phyloP scores from a whole-genome alignment of 345 rosid species.

The Eutrema heterophyllum region DNA sequence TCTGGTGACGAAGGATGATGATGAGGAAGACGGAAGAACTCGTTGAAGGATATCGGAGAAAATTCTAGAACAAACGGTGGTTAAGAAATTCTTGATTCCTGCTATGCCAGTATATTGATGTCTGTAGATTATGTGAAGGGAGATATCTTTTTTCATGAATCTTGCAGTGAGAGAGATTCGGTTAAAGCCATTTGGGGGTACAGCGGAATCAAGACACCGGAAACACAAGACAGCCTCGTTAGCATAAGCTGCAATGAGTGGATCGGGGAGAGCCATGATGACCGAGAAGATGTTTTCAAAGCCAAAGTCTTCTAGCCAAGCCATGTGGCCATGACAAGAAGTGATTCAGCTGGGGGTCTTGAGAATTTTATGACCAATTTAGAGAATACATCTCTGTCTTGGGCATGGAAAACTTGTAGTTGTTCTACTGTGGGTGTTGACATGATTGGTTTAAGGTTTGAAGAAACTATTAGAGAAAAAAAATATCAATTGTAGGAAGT shows the following conservation, averaged over 20 bases:
- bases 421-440: constrained; percentile 16
- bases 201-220: neutral
- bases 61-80: constrained; percentile 29
- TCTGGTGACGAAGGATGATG: neutral
- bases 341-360: constrained; percentile 32
- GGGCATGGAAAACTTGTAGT: constrained; percentile 28
- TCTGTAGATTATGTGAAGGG: constrained; percentile 19
- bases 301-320: constrained; percentile 42
- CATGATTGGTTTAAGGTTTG: neutral
- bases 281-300: constrained; percentile 20
- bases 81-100: constrained; percentile 40
- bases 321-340: constrained; percentile 47
- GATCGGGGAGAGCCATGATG: constrained; percentile 8
- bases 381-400: constrained; percentile 39
- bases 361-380: constrained; percentile 25
- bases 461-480: neutral
- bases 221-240: constrained; percentile 36
- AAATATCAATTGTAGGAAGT: neutral
- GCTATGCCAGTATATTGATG: constrained; percentile 29
- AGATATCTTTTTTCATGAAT: constrained; percentile 9
- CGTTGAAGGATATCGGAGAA: constrained; percentile 33
- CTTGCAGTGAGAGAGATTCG: constrained; percentile 29
- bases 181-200: neutral
- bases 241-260: constrained; percentile 15
- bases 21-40: neutral